Evolutionary conservation across 345 rosid genomes (phyloP), one percentile per base, ranked within the genome.

Genomic region (Boechera stricta): DNA sequence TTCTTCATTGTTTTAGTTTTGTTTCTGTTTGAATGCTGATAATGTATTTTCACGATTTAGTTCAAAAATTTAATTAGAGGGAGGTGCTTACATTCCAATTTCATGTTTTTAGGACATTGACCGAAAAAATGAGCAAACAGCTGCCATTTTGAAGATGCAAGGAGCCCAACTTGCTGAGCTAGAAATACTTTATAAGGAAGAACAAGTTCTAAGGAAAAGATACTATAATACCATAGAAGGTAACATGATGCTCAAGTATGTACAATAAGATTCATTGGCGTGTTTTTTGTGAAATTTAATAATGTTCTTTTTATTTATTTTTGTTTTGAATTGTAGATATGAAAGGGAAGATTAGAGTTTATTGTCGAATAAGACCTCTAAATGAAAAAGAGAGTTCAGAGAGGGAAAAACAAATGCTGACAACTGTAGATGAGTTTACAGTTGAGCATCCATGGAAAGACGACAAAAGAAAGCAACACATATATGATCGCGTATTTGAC

Each of bases 271-370:
- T 44, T 42, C 16, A 59, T 57, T 12, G 38, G 44, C 44, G 49
- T 12, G 39, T 38, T 13, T 59, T 35, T n/a, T 4, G 35, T 10
- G 21, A 13, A 33, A 13, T 39, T 21, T 67, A 9, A 16, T 45
- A 18, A 47, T 26, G 63, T 44, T 60, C 42, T 35, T 44, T 55
- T 45, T 21, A 21, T 21, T 21, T 21, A 21, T 1, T 36, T 41
- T 63, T 78, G n/a, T 24, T 36, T 80, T 35, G 42, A 26, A 66
- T 69, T 79, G 74, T 74, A 95, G 99, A 92, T 83, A 92, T 95
- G 98, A 95, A 92, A 77, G 97, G 99, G 62, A 95, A 95, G 82
- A 87, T 95, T 39, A 85, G 99, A 74, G 99, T 95, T 39, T 95
- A 82, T 63, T 95, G 99, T 76, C 91, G 99, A 29, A 52, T 91